Evolutionary conservation across 352 stramenopile genomes (phyloP).

Genomic region (Pythium brachiatum): DNA sequence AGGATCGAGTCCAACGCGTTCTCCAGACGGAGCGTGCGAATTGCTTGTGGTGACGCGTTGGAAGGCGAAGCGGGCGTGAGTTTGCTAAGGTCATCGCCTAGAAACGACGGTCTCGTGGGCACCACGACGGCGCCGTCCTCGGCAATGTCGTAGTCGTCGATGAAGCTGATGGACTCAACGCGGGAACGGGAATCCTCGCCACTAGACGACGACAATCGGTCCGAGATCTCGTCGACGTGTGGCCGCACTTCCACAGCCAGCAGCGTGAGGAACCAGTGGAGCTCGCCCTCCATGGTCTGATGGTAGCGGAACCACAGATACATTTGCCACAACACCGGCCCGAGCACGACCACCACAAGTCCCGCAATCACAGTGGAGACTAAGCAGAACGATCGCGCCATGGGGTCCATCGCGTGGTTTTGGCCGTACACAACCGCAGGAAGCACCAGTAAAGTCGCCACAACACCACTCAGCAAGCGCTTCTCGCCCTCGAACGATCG

Average conservation of each 20-base stretch:
- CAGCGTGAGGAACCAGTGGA: slow-evolving; percentile 40
- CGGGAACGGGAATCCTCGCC: slow-evolving; percentile 13
- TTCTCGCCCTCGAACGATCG: slow-evolving; percentile 14
- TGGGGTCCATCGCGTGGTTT: neutral
- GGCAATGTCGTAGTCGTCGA: slow-evolving; percentile 12
- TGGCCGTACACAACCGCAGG: slow-evolving; percentile 12
- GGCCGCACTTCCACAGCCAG: slow-evolving; percentile 32
- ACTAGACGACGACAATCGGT: slow-evolving; percentile 6
- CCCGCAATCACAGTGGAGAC: neutral
- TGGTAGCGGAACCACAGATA: slow-evolving; percentile 24
- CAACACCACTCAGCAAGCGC: slow-evolving; percentile 3
- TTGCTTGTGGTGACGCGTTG: slow-evolving; percentile 7
- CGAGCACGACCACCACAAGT: slow-evolving; percentile 10
- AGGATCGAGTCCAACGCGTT: slow-evolving; percentile 42
- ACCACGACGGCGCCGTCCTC: slow-evolving; percentile 11
- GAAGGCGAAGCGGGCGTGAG: neutral
- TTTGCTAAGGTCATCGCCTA: neutral
- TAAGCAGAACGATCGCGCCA: slow-evolving; percentile 1
- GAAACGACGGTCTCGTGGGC: slow-evolving; percentile 8
- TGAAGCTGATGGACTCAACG: slow-evolving; percentile 10
- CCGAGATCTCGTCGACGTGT: slow-evolving; percentile 5
- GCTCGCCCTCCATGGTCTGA: slow-evolving; percentile 27
- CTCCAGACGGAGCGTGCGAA: slow-evolving; percentile 34
- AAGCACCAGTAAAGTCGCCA: slow-evolving; percentile 18
- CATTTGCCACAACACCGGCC: slow-evolving; percentile 29